These are phyloP conservation scores for Rhynchospora tenuis DNA, from an alignment of 176 grass and related monocot genomes.

Conservation along the genomic window DNA sequence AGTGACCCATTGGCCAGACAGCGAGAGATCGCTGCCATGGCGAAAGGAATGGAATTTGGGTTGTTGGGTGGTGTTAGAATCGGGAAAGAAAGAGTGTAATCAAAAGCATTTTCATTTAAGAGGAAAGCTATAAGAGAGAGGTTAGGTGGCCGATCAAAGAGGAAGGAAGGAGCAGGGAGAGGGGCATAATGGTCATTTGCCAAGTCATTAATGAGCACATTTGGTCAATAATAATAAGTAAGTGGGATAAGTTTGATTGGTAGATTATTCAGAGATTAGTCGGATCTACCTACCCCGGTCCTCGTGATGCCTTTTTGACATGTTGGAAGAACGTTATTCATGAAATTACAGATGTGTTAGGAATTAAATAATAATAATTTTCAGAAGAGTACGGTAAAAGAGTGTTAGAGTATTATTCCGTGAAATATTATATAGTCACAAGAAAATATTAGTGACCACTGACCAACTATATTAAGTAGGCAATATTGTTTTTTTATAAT, in stretches of 20 bases:
- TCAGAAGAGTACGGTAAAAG: no score
- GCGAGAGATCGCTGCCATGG: conserved; percentile 23
- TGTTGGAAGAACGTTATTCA: not conserved
- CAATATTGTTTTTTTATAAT: no score
- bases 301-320: not conserved
- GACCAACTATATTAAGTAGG: no score
- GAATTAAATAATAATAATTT: no score
- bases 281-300: not conserved
- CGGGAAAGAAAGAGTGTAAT: conserved; percentile 4
- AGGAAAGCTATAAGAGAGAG: not conserved
- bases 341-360: not conserved
- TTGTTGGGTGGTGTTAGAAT: conserved; percentile 34
- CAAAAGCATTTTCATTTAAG: not conserved
- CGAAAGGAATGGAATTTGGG: not conserved
- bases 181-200: not conserved
- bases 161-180: not conserved
- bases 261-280: not conserved
- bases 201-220: not conserved
- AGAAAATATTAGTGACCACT: no score
- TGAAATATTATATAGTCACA: no score
- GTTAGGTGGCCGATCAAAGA: conserved; percentile 28
- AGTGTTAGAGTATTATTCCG: no score
- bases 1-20: conserved; percentile 16
- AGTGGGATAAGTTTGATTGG: not conserved
- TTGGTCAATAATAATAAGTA: conserved; percentile 4